Percentiles rank a stretch among this genome's conserved stretches.
phyloP scores from a whole-genome alignment of 1,284 basidiomycete genomes.

The Cerioporus squamosus region DNA sequence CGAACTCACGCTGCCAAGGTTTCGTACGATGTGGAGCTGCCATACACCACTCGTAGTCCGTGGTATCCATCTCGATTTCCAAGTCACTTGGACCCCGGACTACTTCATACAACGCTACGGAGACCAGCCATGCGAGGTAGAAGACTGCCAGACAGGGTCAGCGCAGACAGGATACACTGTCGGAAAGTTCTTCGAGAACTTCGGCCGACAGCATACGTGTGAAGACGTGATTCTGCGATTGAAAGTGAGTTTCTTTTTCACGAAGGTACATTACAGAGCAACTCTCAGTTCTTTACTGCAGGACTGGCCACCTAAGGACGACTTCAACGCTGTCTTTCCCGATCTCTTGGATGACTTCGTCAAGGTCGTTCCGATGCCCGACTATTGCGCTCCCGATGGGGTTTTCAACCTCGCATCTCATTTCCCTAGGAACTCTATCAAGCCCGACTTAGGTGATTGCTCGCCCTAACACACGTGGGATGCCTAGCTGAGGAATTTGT shows the following conservation, averaged over 20 bases:
- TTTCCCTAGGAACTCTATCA: constrained; percentile 77
- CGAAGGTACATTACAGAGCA: neutral
- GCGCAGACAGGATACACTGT: neutral
- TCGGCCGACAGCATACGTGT: neutral
- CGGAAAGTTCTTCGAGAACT: neutral
- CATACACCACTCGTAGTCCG: neutral
- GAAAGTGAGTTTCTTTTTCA: neutral
- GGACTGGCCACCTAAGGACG: constrained; percentile 36
- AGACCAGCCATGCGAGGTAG: neutral
- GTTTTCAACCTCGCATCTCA: constrained; percentile 81
- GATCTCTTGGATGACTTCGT: constrained; percentile 85
- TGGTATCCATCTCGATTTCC: neutral
- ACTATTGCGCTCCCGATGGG: constrained; percentile 83
- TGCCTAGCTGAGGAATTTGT: constrained; percentile 38
- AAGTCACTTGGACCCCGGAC: neutral
- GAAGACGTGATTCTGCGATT: neutral
- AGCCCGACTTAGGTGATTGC: constrained; percentile 74
- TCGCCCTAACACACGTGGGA: constrained; percentile 22
- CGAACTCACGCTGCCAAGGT: too few relatives aligned
- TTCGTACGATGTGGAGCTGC: neutral
- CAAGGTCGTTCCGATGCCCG: constrained; percentile 76
- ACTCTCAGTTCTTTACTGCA: neutral
- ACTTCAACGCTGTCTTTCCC: constrained; percentile 77
- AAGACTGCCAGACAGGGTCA: neutral
- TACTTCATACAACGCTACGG: neutral